Evolutionary conservation across 805 yeast species (phyloP).

Genomic region (Wickerhamiella azymoides): DNA sequence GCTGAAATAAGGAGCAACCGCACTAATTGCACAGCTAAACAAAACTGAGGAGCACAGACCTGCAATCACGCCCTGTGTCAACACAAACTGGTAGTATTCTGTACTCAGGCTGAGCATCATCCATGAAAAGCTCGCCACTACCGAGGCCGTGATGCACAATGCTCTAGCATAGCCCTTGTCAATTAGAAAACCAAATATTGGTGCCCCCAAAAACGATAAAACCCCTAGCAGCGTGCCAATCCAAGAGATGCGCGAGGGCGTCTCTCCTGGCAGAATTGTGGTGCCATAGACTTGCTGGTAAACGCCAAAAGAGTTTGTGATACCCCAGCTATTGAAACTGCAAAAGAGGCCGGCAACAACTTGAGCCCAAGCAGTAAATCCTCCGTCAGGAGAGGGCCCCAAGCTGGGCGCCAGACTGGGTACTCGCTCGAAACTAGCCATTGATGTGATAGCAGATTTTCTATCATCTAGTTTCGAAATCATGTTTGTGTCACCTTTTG

Average conservation of each 20-base stretch:
- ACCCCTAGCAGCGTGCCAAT: conserved; percentile 42
- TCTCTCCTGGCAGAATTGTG: conserved; percentile 30
- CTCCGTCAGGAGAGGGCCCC: conserved; percentile 30
- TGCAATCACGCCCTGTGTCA: conserved; percentile 39
- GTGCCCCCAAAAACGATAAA: conserved; percentile 27
- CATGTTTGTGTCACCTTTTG: too few relatives aligned
- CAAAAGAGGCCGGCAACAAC: conserved; percentile 34
- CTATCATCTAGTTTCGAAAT: too few relatives aligned
- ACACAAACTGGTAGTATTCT: conserved; percentile 36
- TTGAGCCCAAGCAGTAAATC: conserved; percentile 37
- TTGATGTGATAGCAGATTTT: too few relatives aligned
- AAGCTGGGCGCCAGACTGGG: background rate
- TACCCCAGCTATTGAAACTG: conserved; percentile 41
- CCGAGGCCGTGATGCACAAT: conserved; percentile 31
- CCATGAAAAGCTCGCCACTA: conserved; percentile 32
- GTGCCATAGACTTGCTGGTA: conserved; percentile 37
- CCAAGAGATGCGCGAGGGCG: conserved; percentile 35
- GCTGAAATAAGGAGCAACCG: conserved; percentile 38
- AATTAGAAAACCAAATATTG: conserved; percentile 29
- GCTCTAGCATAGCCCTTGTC: conserved; percentile 31
- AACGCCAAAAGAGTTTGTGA: conserved; percentile 45
- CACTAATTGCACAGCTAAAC: conserved; percentile 32
- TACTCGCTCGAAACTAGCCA: too few relatives aligned
- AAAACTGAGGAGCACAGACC: conserved; percentile 36
- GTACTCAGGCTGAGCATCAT: conserved; percentile 35